Base-by-base conservation (phyloP, 2,329 filamentous ascomycete genomes). In the Talaromyces pinophilus region DNA sequence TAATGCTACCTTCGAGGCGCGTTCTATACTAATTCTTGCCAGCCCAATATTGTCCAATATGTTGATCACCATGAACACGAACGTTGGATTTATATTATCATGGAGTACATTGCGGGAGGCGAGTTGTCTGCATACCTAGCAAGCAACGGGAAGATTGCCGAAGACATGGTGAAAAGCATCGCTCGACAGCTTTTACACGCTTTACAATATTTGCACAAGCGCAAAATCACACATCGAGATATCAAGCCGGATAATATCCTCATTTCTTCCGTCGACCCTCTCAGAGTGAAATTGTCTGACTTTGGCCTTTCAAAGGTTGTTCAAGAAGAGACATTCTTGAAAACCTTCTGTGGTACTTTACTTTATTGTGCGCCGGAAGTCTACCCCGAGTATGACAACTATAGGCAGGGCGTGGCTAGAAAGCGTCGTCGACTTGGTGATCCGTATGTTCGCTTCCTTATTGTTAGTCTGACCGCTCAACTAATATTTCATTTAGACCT, bases 211-310 rank as follows among this genome's bases (percentile, higher is more conserved):
- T 83, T 99, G 8, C 95, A 99, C 77, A 83, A 85, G 63, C 90
- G 91, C 72, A 92, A 90, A 74, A 97, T 99, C 72, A 98, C 94
- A 0, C 95, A 99, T 79, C 90, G 95, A n/a, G 95, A 99, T 77
- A 93, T 99, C 74, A 99, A 99, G 76, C 95, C 95, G 0, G 95
- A 99, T 82, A 99, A 99, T 74, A 97, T 99, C 68, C 84, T 99
- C 48, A 91, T 98, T 70, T 84, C 88, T 11, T 89, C 88, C 0
- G 76, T 87, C 10, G 82, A 89, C 5, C 93, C 93, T 0, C 86
- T 97, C 59, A 83, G 87, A 15, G 90, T 98, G 72, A 98, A 99
- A 78, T 83, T 99, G 15, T 97, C 95, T 0, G 95, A 99, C 76
- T 99, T 99, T 81, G 95, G 95, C 2, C 81, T 99, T 4, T 98